These are phyloP conservation scores for Coniferiporia weirii DNA, from an alignment of 1,284 basidiomycete species.

Conservation along the genomic window DNA sequence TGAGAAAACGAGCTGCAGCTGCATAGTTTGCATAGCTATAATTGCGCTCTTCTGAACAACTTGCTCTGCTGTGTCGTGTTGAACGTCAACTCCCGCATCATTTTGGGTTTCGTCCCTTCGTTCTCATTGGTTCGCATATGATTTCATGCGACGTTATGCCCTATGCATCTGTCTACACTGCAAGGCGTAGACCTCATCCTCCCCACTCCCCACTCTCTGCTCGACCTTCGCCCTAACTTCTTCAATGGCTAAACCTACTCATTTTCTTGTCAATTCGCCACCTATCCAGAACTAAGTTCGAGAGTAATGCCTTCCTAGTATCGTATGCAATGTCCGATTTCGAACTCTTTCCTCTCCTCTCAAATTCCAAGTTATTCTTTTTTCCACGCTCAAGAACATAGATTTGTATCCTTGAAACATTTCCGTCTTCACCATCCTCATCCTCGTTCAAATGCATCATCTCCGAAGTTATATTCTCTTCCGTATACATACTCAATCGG, in stretches of 20 bases:
- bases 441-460: not conserved
- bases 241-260: too few relatives aligned
- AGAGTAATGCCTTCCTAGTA: not conserved
- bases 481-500: not conserved
- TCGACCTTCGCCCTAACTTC: too few relatives aligned
- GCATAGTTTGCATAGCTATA: not conserved
- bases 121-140: too few relatives aligned
- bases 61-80: too few relatives aligned
- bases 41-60: too few relatives aligned
- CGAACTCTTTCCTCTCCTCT: slow-evolving; percentile 1
- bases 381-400: slow-evolving; percentile 9
- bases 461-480: not conserved
- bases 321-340: slow-evolving; percentile 4
- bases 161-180: too few relatives aligned
- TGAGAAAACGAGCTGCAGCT: slow-evolving; percentile 11
- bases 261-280: too few relatives aligned
- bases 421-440: not conserved
- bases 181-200: too few relatives aligned
- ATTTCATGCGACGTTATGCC: too few relatives aligned
- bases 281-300: not conserved
- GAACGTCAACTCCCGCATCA: too few relatives aligned
- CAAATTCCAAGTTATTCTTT: not conserved
- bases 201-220: too few relatives aligned
- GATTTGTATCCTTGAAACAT: slow-evolving; percentile 14
- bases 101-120: too few relatives aligned